These are phyloP conservation scores for Carex sylvatica DNA, from an alignment of 202 grass and related monocot species.

Conservation along the genomic window DNA sequence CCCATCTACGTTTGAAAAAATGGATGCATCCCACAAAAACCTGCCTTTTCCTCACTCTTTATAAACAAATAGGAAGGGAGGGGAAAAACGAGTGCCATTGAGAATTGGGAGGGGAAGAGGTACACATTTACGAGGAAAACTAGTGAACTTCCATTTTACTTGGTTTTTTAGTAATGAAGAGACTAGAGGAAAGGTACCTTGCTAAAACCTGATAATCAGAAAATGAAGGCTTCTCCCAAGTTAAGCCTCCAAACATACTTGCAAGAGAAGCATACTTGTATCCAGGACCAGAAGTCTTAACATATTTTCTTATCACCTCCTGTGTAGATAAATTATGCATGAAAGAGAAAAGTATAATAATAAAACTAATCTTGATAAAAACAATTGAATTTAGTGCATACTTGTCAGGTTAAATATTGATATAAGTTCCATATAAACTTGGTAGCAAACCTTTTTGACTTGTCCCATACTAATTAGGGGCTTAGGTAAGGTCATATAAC, in stretches of 20 bases:
- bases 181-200: constrained; percentile 42
- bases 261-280: constrained; percentile 81
- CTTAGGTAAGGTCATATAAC: not conserved
- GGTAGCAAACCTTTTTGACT: not conserved
- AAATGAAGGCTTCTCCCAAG: constrained; percentile 86
- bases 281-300: constrained; percentile 72
- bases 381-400: not conserved
- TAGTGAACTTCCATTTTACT: not conserved
- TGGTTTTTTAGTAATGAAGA: not conserved
- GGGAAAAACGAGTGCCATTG: not conserved
- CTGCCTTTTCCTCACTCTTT: not conserved
- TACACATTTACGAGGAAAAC: not conserved
- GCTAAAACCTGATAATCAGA: constrained; percentile 81
- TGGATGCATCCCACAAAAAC: not conserved
- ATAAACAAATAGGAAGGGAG: not conserved
- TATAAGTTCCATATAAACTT: not conserved
- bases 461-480: not conserved
- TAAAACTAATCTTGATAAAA: constrained; percentile 1
- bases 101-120: not conserved
- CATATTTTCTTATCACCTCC: constrained; percentile 84
- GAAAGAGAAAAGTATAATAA: not conserved
- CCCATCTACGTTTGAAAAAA: not conserved
- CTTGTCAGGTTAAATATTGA: not conserved
- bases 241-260: constrained; percentile 73
- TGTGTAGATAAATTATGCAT: constrained; percentile 33